These are phyloP conservation scores for Uronychia binucleata DNA, from an alignment of 73 alveolate genomes.

Conservation along the genomic window DNA sequence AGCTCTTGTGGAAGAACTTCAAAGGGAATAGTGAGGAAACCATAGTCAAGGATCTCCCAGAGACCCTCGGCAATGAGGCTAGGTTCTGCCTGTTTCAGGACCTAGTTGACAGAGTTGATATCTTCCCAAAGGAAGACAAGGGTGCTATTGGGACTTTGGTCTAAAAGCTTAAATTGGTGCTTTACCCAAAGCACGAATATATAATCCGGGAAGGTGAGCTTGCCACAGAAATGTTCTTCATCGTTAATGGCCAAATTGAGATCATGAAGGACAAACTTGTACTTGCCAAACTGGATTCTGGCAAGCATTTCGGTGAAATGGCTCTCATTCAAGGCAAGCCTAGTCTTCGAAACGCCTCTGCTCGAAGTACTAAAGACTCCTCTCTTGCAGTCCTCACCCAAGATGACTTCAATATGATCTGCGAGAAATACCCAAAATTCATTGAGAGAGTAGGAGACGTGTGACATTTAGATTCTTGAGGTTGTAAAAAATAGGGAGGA, in stretches of 20 bases:
- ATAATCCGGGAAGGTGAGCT: conserved; percentile 56
- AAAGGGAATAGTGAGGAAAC: conserved; percentile 43
- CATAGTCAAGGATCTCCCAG: conserved; percentile 53
- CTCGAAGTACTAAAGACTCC: conserved; percentile 21
- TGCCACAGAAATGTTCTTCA: conserved; percentile 59
- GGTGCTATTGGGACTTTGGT: conserved; percentile 48
- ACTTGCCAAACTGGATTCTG: conserved; percentile 26
- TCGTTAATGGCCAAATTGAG: conserved; percentile 35
- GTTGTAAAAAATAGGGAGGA: conserved; percentile 4
- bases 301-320: conserved; percentile 60
- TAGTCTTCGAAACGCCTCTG: conserved; percentile 23
- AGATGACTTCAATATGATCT: conserved; percentile 40
- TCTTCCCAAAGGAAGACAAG: conserved; percentile 42
- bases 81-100: conserved; percentile 27
- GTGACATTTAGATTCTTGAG: conserved; percentile 15
- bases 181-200: conserved; percentile 36
- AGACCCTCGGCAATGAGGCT: conserved; percentile 21
- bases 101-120: conserved; percentile 15
- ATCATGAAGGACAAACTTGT: not conserved
- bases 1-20: conserved; percentile 40
- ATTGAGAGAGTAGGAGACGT: conserved; percentile 6
- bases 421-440: conserved; percentile 47
- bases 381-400: conserved; percentile 49
- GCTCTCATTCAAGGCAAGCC: conserved; percentile 27
- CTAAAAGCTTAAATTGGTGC: conserved; percentile 14